Base-by-base conservation (phyloP, 495 filamentous ascomycete species). In the Articulospora tetracladia region DNA sequence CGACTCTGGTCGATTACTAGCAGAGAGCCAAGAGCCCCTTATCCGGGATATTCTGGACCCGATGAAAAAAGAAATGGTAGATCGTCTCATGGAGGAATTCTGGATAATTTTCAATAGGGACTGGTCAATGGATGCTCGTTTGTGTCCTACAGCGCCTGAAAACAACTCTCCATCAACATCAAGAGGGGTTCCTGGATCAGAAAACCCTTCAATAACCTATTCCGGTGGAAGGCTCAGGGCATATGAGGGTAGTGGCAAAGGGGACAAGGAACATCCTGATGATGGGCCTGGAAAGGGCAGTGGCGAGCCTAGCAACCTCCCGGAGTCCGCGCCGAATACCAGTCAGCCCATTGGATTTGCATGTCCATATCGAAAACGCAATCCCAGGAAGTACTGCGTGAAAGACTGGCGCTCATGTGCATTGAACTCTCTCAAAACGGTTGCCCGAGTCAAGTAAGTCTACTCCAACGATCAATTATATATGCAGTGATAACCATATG, bases 361-460 rank as follows among this genome's bases (percentile, higher is more conserved):
- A 32, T 32, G 30, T 13, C 30, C 30, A 47, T 47, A 7, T n/a
- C 12, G 55, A 30, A 48, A 57, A 34, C n/a, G 19, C 25, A 22
- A 55, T 55, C 3, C 27, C 23, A 32, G 17, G 25, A 19, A 28
- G 19, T 57, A 32, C 13, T 6, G 30, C 13, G 34, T 55, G 0
- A 13, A 36, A 28, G 3, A 41, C 0, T 54, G 55, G 55, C 47
- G 55, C 15, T 30, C 55, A 13, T 63, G 60, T 27, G 60, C 60
- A 1, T 24, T 63, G 13, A 54, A 55, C 13, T 55, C 55, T n/a
- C 55, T 28, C 10, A 49, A 63, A 4, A 63, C 48, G 10, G 26
- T 63, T n/a, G 60, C 60, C 19, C 22, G 60, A 26, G 47, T 63
- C 1, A 63, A 63, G 60, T 63, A 59, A 47, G 48, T 58, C 11